A percentile compares a stretch with the other conserved stretches of the same genome.
These are phyloP conservation scores for Termitomyces sp. DNA, from an alignment of 768 basidiomycete genomes.

Conservation along the genomic window DNA sequence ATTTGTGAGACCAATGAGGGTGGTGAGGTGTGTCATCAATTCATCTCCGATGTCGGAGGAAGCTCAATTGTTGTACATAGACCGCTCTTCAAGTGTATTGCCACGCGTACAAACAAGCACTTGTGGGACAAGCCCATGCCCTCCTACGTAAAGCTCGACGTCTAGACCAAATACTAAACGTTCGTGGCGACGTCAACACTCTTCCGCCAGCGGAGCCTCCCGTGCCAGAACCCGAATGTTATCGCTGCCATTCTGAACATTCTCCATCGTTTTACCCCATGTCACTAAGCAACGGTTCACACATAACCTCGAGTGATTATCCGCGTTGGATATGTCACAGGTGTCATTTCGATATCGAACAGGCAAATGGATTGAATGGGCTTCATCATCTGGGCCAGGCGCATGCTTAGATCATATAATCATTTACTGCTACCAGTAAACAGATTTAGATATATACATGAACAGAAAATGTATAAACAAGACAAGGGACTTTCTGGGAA, in stretches of 20 bases:
- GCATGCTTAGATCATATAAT: not conserved
- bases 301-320: not conserved
- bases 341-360: constrained; percentile 36
- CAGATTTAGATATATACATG: not conserved
- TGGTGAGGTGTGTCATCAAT: constrained; percentile 57
- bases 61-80: constrained; percentile 35
- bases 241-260: constrained; percentile 58
- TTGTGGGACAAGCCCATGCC: constrained; percentile 68
- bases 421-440: not conserved
- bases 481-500: not conserved
- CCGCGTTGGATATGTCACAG: constrained; percentile 37
- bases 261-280: constrained; percentile 70
- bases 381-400: constrained; percentile 18
- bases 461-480: not conserved
- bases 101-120: constrained; percentile 77
- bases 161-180: constrained; percentile 66
- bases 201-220: constrained; percentile 17
- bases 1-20: constrained; percentile 83
- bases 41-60: not conserved
- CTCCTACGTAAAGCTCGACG: constrained; percentile 86
- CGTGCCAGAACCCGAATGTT: constrained; percentile 43
- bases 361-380: constrained; percentile 22
- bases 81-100: constrained; percentile 89
- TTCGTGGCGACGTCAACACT: constrained; percentile 30
- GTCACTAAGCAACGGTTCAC: constrained; percentile 1